Evolutionary conservation across 1,284 basidiomycete genomes (phyloP), one percentile per base, ranked within the genome.

Genomic region (Tylopilus sp.): DNA sequence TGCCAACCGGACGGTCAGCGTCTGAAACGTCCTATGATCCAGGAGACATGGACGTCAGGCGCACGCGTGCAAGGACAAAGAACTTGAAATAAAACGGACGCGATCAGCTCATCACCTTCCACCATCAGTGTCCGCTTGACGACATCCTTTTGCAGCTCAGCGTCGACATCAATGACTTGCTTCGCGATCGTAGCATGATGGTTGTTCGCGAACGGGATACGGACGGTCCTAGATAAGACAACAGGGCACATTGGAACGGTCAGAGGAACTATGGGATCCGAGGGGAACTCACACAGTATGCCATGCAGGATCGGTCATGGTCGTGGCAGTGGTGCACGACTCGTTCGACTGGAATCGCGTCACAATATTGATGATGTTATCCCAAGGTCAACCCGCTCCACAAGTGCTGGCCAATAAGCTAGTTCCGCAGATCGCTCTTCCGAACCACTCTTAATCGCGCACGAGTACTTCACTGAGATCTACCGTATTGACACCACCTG

Each of bases 101-200:
- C 93, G 41, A 93, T 82, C 26, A 96, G 83, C 6, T 86, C 82
- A 59, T 89, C 82, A 38, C 84, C 89, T 53, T 94, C 89, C 0
- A 94, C 87, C 6, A 78, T 77, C 52, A 96, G 78, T n/a, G 80
- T 84, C 62, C 94, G 85, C 73, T 90, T 89, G 36, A 96, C 95
- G 6, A 91, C 89, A 51, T 91, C 86, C 4, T 89, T 88, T 71
- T 96, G 94, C 52, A 95, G 83, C 76, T 96, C 95, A 29, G 84
- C 81, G 79, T 97, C 95, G 39, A 97, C 95, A 67, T 94, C 90
- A 72, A 97, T 92, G 60, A 89, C 90, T 75, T 91, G 88, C 73
- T 90, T 91, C 33, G 92, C 94, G 67, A 95, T 92, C 56, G 79
- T 74, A 10, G 95, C 95, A 72, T 97, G 94, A 65, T 89, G 83